Base-by-base conservation (phyloP, 1,284 basidiomycete species). In the Cystobasidium pallidum region DNA sequence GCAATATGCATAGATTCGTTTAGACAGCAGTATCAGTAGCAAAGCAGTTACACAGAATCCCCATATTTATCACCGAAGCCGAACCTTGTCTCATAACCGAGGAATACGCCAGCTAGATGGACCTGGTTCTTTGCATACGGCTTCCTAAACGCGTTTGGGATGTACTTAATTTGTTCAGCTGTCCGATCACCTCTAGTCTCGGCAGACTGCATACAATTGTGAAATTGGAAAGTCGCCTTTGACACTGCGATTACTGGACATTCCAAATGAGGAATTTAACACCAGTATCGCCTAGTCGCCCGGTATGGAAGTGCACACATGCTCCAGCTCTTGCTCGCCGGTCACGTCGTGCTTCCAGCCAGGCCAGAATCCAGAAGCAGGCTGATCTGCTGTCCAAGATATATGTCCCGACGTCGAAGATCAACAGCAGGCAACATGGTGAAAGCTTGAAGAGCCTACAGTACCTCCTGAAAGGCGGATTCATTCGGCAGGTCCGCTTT, bases 401-500 rank as follows among this genome's bases (percentile, higher is more conserved):
- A 3, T 71, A 71, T 28, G 68, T 47, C 17, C 68, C 68, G 34
- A 55, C 68, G 13, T 39, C 68, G 8, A 71, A 71, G 52, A 28
- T 71, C 59, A 52, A 47, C 47, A 39, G 21, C 39, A 63, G 36
- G 34, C 45, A 54, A 24, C 36, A 36, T 34, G 39, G 49, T 19
- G 68, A 64, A 30, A 49, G 32, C 15, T 39, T 71, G 47, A 45
- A 52, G 26, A 71, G 68, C 51, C 26, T 71, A 17, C 47, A 71
- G 19, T 71, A 63, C 39, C 51, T 71, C 24, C 21, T 63, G 45
- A 62, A 63, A 47, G 68, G 45, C 30, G 68, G 59, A 26, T 64
- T 63, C 61, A 45, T 71, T 10, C 2, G 68, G n/a, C 59, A 71
- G 68, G 68, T 71, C 30, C 11, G 58, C 36, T n/a, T n/a, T n/a